Evolutionary conservation across 2,329 filamentous ascomycete genomes (phyloP).

Genomic region (Moelleriella libera): DNA sequence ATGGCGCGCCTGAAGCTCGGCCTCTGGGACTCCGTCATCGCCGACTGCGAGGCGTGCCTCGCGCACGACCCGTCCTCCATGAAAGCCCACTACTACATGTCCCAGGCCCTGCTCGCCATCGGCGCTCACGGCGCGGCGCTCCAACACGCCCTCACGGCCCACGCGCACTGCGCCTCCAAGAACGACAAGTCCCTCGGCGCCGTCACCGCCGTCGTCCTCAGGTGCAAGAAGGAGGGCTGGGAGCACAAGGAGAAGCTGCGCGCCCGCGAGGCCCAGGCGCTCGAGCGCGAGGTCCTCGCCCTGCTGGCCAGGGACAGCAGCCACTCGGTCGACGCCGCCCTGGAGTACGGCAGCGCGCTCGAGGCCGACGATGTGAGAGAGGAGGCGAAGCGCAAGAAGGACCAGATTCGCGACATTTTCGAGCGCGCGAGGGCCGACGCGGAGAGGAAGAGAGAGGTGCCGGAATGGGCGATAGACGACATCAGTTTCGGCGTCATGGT

Average conservation of each 20-base stretch:
- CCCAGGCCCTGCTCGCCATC: constrained; percentile 69
- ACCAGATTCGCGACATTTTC: constrained; percentile 31
- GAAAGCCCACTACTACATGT: constrained; percentile 75
- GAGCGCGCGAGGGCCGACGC: constrained; percentile 30
- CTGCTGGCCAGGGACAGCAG: constrained; percentile 33
- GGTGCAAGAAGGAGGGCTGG: constrained; percentile 79
- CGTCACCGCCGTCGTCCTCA: constrained; percentile 60
- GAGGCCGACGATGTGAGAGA: constrained; percentile 31
- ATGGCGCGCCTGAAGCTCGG: constrained; percentile 65
- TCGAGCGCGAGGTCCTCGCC: constrained; percentile 46
- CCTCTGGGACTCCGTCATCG: constrained; percentile 59
- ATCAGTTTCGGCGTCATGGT: constrained; percentile 64
- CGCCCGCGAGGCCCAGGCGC: constrained; percentile 35
- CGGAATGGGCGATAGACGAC: constrained; percentile 65
- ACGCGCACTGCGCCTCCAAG: constrained; percentile 49
- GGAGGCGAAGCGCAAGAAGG: constrained; percentile 33
- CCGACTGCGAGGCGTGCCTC: constrained; percentile 66
- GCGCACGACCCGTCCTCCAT: constrained; percentile 49
- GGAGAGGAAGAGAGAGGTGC: constrained; percentile 43
- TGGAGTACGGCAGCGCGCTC: constrained; percentile 23
- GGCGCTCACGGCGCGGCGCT: constrained; percentile 54
- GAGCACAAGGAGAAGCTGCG: constrained; percentile 55
- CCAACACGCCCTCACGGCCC: constrained; percentile 54
- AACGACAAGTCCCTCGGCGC: constrained; percentile 54
- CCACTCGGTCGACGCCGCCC: constrained; percentile 20